Conservation (phyloP, 129 eudicot species). For the Centrapalus pauciflorus region DNA sequence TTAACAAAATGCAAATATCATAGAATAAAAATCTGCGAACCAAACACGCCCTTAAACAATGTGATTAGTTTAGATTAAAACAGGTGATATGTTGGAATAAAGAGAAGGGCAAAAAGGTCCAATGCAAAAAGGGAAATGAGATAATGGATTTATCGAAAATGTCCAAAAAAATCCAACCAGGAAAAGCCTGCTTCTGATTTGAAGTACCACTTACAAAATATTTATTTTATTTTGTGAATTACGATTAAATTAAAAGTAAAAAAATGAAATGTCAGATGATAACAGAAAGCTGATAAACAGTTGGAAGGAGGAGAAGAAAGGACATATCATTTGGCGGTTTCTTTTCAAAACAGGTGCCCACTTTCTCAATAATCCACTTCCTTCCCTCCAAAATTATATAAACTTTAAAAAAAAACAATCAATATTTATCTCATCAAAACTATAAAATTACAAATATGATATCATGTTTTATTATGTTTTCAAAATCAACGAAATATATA, state of each 20-base stretch:
- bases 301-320: conserved; percentile 42
- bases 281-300: conserved; percentile 57
- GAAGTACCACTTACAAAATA: conserved; percentile 31
- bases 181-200: conserved; percentile 42
- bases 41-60: no score
- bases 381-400: background rate
- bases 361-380: conserved; percentile 14
- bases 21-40: no score
- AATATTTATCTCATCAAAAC: no score
- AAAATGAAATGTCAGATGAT: conserved; percentile 35
- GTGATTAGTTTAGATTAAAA: background rate
- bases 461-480: no score
- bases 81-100: background rate
- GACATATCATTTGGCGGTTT: conserved; percentile 43
- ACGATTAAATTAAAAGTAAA: background rate
- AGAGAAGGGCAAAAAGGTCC: conserved; percentile 23
- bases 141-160: conserved; percentile 44
- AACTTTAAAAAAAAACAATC: no score
- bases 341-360: conserved; percentile 31
- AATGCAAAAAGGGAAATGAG: conserved; percentile 13
- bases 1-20: no score
- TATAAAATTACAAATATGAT: no score
- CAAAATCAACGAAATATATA: no score
- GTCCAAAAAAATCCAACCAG: conserved; percentile 38
- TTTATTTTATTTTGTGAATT: background rate